These are phyloP conservation scores for Coemansia sp. DNA, from an alignment of 192 early-diverging fungal species.

Conservation along the genomic window DNA sequence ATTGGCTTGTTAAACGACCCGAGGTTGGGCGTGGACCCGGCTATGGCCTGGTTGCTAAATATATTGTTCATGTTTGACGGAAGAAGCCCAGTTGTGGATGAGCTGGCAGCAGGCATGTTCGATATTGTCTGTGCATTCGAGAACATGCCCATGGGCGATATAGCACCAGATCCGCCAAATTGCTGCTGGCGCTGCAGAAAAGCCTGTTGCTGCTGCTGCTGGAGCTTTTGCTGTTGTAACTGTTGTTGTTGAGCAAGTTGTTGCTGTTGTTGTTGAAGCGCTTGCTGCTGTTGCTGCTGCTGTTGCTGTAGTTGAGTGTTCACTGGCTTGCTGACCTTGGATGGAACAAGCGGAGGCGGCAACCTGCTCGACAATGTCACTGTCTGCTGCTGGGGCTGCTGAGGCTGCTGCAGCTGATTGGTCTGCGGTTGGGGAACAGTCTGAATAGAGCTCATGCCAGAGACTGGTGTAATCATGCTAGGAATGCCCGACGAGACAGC, in stretches of 20 bases:
- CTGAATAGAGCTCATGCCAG: neutral
- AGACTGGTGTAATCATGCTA: constrained; percentile 10
- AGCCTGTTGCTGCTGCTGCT: constrained; percentile 2
- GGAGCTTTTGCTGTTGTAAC: neutral
- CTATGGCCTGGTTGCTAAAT: constrained; percentile 28
- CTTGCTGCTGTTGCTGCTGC: constrained; percentile 7
- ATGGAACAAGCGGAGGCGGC: constrained; percentile 42
- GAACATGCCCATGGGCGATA: constrained; percentile 16
- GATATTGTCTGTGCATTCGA: constrained; percentile 18
- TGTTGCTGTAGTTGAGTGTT: constrained; percentile 9
- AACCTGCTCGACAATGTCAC: constrained; percentile 36
- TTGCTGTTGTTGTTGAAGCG: constrained; percentile 13
- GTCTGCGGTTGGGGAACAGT: neutral
- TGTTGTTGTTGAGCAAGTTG: constrained; percentile 8
- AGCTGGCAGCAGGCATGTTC: constrained; percentile 32
- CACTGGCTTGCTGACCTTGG: constrained; percentile 21
- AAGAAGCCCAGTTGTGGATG: constrained; percentile 21
- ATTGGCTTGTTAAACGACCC: constrained; percentile 24
- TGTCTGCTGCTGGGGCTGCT: constrained; percentile 20
- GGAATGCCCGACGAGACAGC: constrained; percentile 1
- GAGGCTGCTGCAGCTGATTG: constrained; percentile 3
- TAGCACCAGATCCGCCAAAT: constrained; percentile 2
- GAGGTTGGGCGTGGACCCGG: constrained; percentile 46
- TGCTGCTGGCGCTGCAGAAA: constrained; percentile 14
- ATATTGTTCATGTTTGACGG: constrained; percentile 10